Percentiles rank a stretch among this genome's conserved stretches.
These are phyloP conservation scores for Dendrocalamus latiflorus DNA, from an alignment of 202 grass and related monocot species.

Conservation along the genomic window DNA sequence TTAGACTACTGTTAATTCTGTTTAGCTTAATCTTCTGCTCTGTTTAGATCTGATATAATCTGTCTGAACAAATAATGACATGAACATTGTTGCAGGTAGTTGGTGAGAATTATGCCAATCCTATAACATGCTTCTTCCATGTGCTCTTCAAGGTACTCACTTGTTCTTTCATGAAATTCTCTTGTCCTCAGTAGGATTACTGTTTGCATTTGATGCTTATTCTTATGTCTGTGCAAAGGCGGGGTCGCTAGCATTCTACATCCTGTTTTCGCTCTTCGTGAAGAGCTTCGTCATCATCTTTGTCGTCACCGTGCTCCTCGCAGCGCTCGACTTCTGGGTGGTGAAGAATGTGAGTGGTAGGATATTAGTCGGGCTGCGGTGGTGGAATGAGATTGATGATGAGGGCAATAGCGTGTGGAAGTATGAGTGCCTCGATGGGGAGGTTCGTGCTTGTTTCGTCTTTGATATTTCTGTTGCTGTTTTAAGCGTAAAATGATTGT, in stretches of 20 bases:
- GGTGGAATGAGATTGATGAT: constrained; percentile 99
- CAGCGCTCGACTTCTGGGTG: constrained; percentile 95
- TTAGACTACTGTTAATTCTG: background rate
- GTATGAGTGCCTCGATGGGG: constrained; percentile 84
- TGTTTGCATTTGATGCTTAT: background rate
- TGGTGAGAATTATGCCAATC: constrained; percentile 75
- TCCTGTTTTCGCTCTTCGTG: constrained; percentile 79
- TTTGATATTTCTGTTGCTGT: background rate
- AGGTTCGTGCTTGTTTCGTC: constrained; percentile 44
- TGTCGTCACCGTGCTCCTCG: constrained; percentile 86
- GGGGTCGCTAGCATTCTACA: constrained; percentile 68
- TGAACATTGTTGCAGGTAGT: constrained; percentile 24
- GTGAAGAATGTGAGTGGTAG: constrained; percentile 95
- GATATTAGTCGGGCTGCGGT: constrained; percentile 85
- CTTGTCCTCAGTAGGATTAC: background rate
- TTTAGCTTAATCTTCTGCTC: background rate
- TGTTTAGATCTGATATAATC: constrained; percentile 6
- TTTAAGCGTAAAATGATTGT: background rate
- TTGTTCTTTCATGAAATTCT: background rate
- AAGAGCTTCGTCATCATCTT: constrained; percentile 97
- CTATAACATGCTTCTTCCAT: constrained; percentile 67
- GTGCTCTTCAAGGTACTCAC: constrained; percentile 58
- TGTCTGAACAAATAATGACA: background rate
- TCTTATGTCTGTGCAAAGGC: constrained; percentile 37
- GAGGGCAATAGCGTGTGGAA: constrained; percentile 82